Percentiles rank a stretch among this genome's conserved stretches.
These are phyloP conservation scores for Protoeuglena noctilucae DNA, from an alignment of 139 green algal species.

Conservation along the genomic window DNA sequence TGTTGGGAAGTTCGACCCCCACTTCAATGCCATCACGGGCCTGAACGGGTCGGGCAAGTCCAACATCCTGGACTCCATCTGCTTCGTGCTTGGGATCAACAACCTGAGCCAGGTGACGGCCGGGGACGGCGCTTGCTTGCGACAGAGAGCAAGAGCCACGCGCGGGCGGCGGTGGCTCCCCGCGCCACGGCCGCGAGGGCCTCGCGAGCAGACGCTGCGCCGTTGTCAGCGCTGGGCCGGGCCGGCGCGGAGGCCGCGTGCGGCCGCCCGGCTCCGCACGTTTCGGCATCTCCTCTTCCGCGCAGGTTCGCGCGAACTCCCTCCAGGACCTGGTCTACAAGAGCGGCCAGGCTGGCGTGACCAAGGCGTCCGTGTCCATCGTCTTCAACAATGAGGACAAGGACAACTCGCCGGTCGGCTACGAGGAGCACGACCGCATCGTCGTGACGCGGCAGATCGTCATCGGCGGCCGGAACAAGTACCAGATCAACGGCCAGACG, in stretches of 20 bases:
- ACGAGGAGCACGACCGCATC: constrained; percentile 83
- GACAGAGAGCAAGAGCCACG: no score
- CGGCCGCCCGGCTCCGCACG: no score
- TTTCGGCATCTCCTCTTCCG: no score
- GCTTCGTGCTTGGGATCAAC: constrained; percentile 95
- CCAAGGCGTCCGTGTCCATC: constrained; percentile 93
- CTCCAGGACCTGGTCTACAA: constrained; percentile 99
- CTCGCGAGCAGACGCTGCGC: neutral
- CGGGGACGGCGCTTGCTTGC: no score
- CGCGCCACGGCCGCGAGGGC: neutral
- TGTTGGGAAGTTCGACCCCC: constrained; percentile 69
- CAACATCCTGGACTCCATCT: constrained; percentile 98
- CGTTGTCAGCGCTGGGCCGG: no score
- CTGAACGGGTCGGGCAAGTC: constrained; percentile 95
- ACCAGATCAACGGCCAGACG: constrained; percentile 87
- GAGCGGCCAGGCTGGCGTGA: constrained; percentile 90
- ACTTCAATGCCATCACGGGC: constrained; percentile 98
- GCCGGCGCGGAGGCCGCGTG: no score
- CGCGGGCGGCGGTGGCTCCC: no score
- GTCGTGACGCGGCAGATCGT: constrained; percentile 88
- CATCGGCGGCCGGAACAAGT: constrained; percentile 93
- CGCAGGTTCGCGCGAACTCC: constrained; percentile 75
- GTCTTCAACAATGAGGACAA: constrained; percentile 88
- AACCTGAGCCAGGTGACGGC: constrained; percentile 66
- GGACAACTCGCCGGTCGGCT: constrained; percentile 57